Conservation (phyloP, 495 filamentous ascomycete species). For the Trichoderma erinaceum region DNA sequence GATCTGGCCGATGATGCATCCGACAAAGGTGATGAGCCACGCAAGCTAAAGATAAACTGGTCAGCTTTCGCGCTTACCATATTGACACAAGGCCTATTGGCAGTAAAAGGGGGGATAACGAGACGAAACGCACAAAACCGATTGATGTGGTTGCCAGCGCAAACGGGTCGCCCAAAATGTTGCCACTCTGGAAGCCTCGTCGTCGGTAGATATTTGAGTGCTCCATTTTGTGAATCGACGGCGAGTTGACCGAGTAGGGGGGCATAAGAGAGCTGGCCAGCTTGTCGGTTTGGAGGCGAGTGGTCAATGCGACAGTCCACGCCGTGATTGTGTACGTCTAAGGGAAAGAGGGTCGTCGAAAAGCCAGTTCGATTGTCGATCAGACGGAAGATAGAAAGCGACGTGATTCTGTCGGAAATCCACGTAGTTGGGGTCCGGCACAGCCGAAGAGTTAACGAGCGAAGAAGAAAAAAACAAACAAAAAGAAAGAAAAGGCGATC, state of each 20-base stretch:
- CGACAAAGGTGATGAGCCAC: slow-evolving; percentile 88
- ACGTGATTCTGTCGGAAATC: slow-evolving; percentile 15
- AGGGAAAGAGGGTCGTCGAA: slow-evolving; percentile 18
- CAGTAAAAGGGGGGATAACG: not conserved
- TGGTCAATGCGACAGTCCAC: slow-evolving; percentile 14
- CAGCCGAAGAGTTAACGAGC: slow-evolving; percentile 16
- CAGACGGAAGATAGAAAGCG: slow-evolving; percentile 18
- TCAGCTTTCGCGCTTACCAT: not conserved
- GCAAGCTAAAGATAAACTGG: slow-evolving; percentile 56
- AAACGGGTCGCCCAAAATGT: slow-evolving; percentile 94
- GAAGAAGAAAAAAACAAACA: slow-evolving; percentile 18
- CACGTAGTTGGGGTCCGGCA: slow-evolving; percentile 10
- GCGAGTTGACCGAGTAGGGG: slow-evolving; percentile 64
- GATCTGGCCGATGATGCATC: slow-evolving; percentile 68
- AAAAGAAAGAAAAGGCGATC: slow-evolving; percentile 19
- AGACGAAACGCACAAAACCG: slow-evolving; percentile 60
- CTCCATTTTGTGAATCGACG: slow-evolving; percentile 80
- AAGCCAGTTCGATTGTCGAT: slow-evolving; percentile 7
- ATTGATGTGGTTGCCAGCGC: slow-evolving; percentile 92
- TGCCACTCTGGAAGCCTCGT: slow-evolving; percentile 65
- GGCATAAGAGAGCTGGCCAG: slow-evolving; percentile 49
- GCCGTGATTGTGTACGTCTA: slow-evolving; percentile 17
- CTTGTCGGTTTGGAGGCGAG: slow-evolving; percentile 9
- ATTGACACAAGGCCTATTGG: not conserved
- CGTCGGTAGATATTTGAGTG: slow-evolving; percentile 45